Base-by-base conservation (phyloP, 2,329 filamentous ascomycete species). In the Colletotrichum sp. region DNA sequence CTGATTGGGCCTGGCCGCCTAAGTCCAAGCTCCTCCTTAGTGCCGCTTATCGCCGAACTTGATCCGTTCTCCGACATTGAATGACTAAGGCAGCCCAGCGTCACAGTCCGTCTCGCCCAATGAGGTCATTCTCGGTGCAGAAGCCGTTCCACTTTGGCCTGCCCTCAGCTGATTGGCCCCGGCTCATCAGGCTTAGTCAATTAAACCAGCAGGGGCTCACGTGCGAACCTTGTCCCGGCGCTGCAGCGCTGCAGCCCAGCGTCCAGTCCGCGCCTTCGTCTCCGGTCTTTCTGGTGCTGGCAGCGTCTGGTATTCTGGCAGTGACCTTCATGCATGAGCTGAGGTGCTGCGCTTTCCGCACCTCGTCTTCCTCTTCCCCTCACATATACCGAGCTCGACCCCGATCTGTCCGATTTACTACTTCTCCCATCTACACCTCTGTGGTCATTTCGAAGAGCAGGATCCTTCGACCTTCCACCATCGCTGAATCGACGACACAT, bases 161-260 rank as follows among this genome's bases (percentile, higher is more conserved):
- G 4, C 28, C 15, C 21, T 43, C 55, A 28, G 55, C n/a, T 68
- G 70, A 64, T 73, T 68, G 58, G 48, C 43, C 43, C 12, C 26
- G 63, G 18, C 5, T n/a, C 13, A 12, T 18, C 26, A 15, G 34
- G 64, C 58, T 76, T 69, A 69, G 57, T 69, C 34, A 60, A 38
- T 34, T 36, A 28, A 38, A 18, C 21, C 21, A 26, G 64, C 48
- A 60, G 34, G 18, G 58, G 64, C 71, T 78, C 77, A 78, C 75
- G 77, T 78, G 77, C 75, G 63, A 74, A 71, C 71, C 74, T 76
- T 76, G 58, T 66, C 67, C 58, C 57, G n/a, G n/a, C n/a, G n/a
- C 30, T 48, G 43, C 43, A n/a, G 38, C 18, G 38, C 38, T 48
- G 38, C 38, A 52, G 43, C 43, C 43, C 43, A 52, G 43, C 43